A percentile compares a stretch with the other conserved stretches of the same genome.
Evolutionary conservation across 805 yeast species (phyloP).

Genomic region (Yarrowia alimentaria): DNA sequence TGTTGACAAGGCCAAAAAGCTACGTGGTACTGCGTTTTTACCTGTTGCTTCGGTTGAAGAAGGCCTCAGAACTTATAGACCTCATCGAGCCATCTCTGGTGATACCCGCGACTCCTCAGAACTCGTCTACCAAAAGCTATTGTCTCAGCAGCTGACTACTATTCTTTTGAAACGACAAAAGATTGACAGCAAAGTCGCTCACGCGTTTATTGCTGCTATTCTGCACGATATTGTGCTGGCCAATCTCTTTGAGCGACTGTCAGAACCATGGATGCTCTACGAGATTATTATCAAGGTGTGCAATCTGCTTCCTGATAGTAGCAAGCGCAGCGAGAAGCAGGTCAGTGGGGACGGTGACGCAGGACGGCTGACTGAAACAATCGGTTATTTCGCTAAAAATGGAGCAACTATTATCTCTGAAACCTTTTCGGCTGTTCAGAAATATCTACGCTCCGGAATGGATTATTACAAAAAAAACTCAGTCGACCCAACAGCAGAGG

Average conservation of each 20-base stretch:
- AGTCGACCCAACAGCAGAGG: neutral
- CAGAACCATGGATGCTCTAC: slow-evolving; percentile 55
- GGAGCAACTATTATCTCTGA: neutral
- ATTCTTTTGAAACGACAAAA: slow-evolving; percentile 46
- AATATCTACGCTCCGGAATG: neutral
- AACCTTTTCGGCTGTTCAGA: neutral
- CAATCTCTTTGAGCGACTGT: slow-evolving; percentile 46
- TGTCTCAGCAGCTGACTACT: slow-evolving; percentile 42
- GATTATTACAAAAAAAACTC: neutral
- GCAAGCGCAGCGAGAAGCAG: neutral
- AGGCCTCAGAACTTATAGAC: slow-evolving; percentile 41
- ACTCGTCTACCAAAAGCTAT: slow-evolving; percentile 39
- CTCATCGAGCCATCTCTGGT: slow-evolving; percentile 41
- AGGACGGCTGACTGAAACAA: neutral
- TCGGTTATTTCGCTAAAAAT: neutral
- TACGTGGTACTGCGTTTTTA: slow-evolving; percentile 39
- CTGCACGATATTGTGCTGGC: slow-evolving; percentile 46
- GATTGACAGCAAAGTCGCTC: slow-evolving; percentile 43
- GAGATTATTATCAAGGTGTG: slow-evolving; percentile 42
- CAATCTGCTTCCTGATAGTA: slow-evolving; percentile 18
- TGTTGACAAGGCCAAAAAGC: slow-evolving; percentile 33
- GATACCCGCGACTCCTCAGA: slow-evolving; percentile 34
- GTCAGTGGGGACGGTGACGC: too few relatives aligned
- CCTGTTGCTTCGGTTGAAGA: slow-evolving; percentile 40
- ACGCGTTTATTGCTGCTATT: slow-evolving; percentile 44